phyloP scores from a whole-genome alignment of 2,329 filamentous ascomycete genomes.

The Pseudogymnoascus destructans region DNA sequence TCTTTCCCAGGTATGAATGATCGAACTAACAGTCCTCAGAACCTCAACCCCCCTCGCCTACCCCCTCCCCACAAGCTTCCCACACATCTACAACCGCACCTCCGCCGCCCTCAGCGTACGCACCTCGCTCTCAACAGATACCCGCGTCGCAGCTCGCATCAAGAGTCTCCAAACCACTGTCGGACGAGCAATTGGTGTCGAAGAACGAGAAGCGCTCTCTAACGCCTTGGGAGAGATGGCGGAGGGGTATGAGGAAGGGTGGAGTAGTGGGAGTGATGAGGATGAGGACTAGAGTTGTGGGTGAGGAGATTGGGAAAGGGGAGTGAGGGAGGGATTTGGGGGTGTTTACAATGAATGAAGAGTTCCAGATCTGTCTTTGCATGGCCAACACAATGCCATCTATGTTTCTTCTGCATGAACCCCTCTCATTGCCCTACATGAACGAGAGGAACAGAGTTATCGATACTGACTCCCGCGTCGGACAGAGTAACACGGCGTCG shows the following conservation, averaged over 20 bases:
- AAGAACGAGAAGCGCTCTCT: constrained; percentile 72
- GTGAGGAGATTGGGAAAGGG: not conserved
- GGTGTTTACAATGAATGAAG: not conserved
- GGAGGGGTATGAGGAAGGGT: constrained; percentile 81
- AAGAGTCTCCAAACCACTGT: constrained; percentile 53
- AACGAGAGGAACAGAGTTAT: not conserved
- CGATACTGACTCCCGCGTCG: not conserved
- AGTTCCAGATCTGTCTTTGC: not conserved
- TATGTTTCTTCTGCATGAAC: not conserved
- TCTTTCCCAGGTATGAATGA: not conserved
- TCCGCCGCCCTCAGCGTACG: constrained; percentile 31
- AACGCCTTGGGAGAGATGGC: constrained; percentile 72
- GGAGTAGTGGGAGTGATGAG: constrained; percentile 63
- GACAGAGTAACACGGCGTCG: not conserved
- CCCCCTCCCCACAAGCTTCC: constrained; percentile 74
- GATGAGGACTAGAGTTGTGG: constrained; percentile 41
- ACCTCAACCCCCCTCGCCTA: constrained; percentile 42
- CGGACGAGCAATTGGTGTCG: constrained; percentile 48
- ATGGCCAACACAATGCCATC: not conserved
- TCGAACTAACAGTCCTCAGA: constrained; percentile 22
- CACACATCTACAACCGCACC: constrained; percentile 50
- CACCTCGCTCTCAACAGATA: constrained; percentile 59
- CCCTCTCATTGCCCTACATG: not conserved
- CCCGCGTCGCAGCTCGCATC: constrained; percentile 56
- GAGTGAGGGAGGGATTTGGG: not conserved